Evolutionary conservation across 75 land plant species (phyloP), one percentile per base, ranked within the genome.

Genomic region (Sequoia sempervirens): DNA sequence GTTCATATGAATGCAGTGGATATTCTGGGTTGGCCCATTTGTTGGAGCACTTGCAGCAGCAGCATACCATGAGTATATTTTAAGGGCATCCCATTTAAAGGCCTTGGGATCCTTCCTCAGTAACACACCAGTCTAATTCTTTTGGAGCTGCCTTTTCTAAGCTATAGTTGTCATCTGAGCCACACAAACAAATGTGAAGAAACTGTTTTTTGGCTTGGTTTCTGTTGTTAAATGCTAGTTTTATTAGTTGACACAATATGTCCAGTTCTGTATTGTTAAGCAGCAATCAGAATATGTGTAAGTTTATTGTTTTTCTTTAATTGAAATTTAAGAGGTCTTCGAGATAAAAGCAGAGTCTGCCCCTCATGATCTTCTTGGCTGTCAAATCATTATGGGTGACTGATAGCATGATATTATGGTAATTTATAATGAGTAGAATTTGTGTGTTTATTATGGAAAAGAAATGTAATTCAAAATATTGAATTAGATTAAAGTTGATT

Each of bases 1-100:
- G 12, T 40, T 7, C 17, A 5, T 81, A 46, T n/a, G 37, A 11
- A 53, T 87, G 85, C 90, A 92, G 93, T 92, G 93, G 93, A 92
- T 92, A 41, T 92, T 92, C 90, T 92, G 93, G 93, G 93, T 92
- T 10, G 93, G 93, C 3, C 93, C 93, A 14, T 86, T 92, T 46
- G 72, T 87, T n/a, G 93, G 93, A 88, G 93, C 93, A 46, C 84
- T 90, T 4, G 84, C 86, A 32, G 93, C 93, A 38, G 90, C 93
- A 7, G 87, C 88, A 7, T 92, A 92, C 79, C 93, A 92, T 81
- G 92, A 92, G 50, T 87, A 92, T 75, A 88, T 92, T 36, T 84
- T 92, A 82, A 78, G 93, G 75, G 93, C 92, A 34, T 87, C 91
- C 14, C 88, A 85, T 32, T 81, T 87, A 66, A 92, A 90, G 79